Conservation (phyloP, 164 flowering plant species). For the Magnolia kwangsiensis region DNA sequence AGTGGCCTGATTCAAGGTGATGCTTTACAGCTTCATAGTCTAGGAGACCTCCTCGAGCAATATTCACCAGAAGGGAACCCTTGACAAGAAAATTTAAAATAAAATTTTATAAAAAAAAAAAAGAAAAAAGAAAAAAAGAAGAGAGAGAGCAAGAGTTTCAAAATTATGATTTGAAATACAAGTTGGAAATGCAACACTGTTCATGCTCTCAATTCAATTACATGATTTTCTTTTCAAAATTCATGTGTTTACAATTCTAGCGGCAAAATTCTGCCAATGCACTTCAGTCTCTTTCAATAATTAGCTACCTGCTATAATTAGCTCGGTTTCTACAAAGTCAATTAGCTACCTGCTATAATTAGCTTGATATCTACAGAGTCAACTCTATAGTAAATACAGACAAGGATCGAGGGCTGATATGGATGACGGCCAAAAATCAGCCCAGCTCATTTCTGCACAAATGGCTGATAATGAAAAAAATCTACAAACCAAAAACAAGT, state of each 20-base stretch:
- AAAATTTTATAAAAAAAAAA: too few relatives aligned
- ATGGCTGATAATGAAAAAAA: background rate
- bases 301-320: too few relatives aligned
- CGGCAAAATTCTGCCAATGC: too few relatives aligned
- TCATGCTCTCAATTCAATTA: background rate
- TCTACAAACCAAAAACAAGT: background rate
- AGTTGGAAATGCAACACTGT: background rate
- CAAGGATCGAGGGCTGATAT: background rate
- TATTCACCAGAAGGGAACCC: slow-evolving; percentile 77
- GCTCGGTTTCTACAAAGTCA: too few relatives aligned
- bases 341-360: too few relatives aligned
- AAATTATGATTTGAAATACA: too few relatives aligned
- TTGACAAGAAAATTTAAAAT: slow-evolving; percentile 13
- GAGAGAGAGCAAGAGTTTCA: too few relatives aligned
- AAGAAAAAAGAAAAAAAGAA: too few relatives aligned
- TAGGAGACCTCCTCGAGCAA: slow-evolving; percentile 86
- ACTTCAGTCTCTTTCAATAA: too few relatives aligned
- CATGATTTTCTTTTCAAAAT: background rate
- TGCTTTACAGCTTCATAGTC: slow-evolving; percentile 60
- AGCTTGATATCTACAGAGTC: too few relatives aligned
- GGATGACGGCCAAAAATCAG: background rate
- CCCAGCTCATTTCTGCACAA: background rate
- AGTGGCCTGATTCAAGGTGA: slow-evolving; percentile 68
- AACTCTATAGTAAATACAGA: background rate
- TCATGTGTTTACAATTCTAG: too few relatives aligned